A percentile compares a stretch with the other conserved stretches of the same genome.
Evolutionary conservation across 345 rosid genomes (phyloP).

Genomic region (Gossypium stocksii): DNA sequence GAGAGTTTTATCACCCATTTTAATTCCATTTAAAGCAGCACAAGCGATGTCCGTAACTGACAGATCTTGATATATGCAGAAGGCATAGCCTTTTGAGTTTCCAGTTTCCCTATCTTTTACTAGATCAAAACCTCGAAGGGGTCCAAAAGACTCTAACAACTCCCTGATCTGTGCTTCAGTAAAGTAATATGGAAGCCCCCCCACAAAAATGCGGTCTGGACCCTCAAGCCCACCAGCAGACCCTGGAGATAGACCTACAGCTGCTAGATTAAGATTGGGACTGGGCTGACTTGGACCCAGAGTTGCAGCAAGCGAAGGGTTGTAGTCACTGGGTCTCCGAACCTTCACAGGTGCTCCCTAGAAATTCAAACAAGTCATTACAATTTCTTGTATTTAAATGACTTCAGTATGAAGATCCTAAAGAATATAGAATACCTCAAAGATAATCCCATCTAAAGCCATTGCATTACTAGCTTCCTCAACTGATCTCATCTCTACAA

Average conservation of each 20-base stretch:
- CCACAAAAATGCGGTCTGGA: constrained; percentile 95
- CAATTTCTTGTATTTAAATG: constrained; percentile 16
- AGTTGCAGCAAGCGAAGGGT: constrained; percentile 89
- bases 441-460: constrained; percentile 93
- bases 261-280: constrained; percentile 83
- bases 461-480: constrained; percentile 99
- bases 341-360: constrained; percentile 99
- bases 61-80: constrained; percentile 91
- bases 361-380: constrained; percentile 18
- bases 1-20: constrained; percentile 98
- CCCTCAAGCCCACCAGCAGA: constrained; percentile 98
- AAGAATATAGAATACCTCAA: constrained; percentile 53
- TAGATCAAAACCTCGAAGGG: constrained; percentile 82
- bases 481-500: constrained; percentile 99
- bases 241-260: constrained; percentile 84
- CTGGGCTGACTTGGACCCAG: constrained; percentile 99
- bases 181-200: constrained; percentile 87
- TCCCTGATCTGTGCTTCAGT: constrained; percentile 94
- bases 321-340: constrained; percentile 94
- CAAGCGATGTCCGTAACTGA: constrained; percentile 94
- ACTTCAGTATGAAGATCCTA: background rate
- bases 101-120: constrained; percentile 98
- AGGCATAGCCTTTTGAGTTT: constrained; percentile 94
- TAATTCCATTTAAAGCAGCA: constrained; percentile 89
- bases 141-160: constrained; percentile 90